Evolutionary conservation across 176 grass and related monocot species (phyloP).

Genomic region (Carex littledalei): DNA sequence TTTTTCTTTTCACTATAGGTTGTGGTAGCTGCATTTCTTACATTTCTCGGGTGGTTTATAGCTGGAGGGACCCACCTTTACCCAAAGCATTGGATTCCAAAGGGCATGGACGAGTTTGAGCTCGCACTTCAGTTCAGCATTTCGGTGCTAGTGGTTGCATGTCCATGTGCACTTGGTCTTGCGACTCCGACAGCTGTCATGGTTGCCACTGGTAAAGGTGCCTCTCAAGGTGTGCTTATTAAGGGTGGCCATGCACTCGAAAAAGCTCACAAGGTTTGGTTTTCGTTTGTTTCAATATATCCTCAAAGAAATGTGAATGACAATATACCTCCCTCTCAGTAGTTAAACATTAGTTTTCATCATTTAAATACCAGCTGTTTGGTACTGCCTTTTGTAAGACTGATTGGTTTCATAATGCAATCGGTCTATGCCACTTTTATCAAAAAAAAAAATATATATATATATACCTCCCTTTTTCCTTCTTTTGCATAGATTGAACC

Average conservation of each 20-base stretch:
- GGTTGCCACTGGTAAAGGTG: slow-evolving; percentile 99
- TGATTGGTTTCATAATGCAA: no score
- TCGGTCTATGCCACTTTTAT: no score
- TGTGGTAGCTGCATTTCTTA: slow-evolving; percentile 66
- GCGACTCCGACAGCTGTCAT: slow-evolving; percentile 98
- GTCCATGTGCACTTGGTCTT: slow-evolving; percentile 90
- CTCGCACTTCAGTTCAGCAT: slow-evolving; percentile 98
- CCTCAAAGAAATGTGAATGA: neutral
- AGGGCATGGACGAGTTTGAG: slow-evolving; percentile 94
- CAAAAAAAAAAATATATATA: no score
- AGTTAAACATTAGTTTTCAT: no score
- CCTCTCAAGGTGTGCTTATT: slow-evolving; percentile 94
- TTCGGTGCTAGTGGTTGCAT: slow-evolving; percentile 91
- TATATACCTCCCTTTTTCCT: neutral
- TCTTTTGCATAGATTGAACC: neutral
- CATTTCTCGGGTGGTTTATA: slow-evolving; percentile 91
- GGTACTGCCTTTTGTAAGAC: no score
- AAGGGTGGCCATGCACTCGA: slow-evolving; percentile 94
- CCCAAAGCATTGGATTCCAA: slow-evolving; percentile 66
- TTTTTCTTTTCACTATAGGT: slow-evolving; percentile 52
- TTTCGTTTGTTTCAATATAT: slow-evolving; percentile 2
- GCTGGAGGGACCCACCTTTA: slow-evolving; percentile 62
- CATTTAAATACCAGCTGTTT: no score
- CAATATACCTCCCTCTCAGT: neutral
- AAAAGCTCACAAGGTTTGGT: slow-evolving; percentile 87